A percentile compares a stretch with the other conserved stretches of the same genome.
phyloP scores from a whole-genome alignment of 208 protist genomes.

The Trichomonas tenax region DNA sequence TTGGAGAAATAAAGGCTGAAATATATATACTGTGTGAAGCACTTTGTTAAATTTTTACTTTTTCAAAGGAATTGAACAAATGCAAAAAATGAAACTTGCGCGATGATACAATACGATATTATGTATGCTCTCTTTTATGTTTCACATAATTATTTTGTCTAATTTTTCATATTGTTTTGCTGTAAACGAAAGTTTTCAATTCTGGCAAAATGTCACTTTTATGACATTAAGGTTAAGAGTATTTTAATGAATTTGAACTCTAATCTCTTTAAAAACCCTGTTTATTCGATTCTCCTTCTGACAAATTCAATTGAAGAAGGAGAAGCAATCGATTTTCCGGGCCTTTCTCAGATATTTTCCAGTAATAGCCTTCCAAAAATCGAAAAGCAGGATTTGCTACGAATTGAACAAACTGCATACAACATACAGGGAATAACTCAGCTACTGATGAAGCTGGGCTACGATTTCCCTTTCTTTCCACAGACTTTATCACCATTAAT shows the following conservation, averaged over 20 bases:
- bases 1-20: too few species aligned
- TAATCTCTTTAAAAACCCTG: not conserved
- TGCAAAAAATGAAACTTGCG: too few species aligned
- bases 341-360: not conserved
- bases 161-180: too few species aligned
- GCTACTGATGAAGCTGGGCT: not conserved
- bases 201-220: too few species aligned
- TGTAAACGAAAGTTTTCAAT: too few species aligned
- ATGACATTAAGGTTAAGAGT: too few species aligned
- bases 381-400: not conserved
- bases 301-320: not conserved
- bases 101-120: too few species aligned
- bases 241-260: not conserved
- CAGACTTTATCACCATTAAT: not conserved
- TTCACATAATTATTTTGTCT: too few species aligned
- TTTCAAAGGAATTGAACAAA: too few species aligned
- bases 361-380: not conserved
- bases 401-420: not conserved
- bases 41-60: too few species aligned
- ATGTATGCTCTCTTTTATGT: too few species aligned
- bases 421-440: not conserved
- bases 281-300: not conserved
- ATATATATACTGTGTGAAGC: too few species aligned
- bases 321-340: not conserved
- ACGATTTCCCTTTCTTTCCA: not conserved